Conservation (phyloP, 75 land plant genomes). For the Sequoia sempervirens region DNA sequence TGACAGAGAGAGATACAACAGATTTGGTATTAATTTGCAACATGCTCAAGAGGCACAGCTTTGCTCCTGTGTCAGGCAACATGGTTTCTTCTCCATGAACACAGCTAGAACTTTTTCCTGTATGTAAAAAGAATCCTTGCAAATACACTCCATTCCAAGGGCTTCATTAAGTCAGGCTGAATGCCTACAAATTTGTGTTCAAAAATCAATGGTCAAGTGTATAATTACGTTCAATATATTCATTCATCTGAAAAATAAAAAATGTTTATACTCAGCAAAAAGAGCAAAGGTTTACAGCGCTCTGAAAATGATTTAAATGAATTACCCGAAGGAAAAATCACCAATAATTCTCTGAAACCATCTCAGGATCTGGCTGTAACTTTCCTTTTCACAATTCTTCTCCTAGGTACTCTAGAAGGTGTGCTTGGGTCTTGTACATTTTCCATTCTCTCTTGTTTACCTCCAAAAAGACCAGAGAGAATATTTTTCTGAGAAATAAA, state of each 20-base stretch:
- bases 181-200: not conserved
- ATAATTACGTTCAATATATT: not conserved
- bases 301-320: not conserved
- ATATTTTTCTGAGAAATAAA: slow-evolving; percentile 69
- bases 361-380: slow-evolving; percentile 29
- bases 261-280: slow-evolving; percentile 2
- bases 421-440: slow-evolving; percentile 15
- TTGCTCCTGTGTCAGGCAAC: not conserved
- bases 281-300: not conserved
- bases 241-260: not conserved
- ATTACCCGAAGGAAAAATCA: not conserved
- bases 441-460: slow-evolving; percentile 38
- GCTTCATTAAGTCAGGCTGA: slow-evolving; percentile 2
- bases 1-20: not conserved
- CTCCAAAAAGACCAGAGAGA: slow-evolving; percentile 64
- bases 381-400: slow-evolving; percentile 62
- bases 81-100: not conserved
- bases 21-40: not conserved
- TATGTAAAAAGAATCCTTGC: slow-evolving; percentile 7
- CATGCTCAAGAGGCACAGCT: not conserved
- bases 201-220: slow-evolving; percentile 1
- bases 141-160: not conserved
- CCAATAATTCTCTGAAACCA: not conserved
- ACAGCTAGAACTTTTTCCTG: not conserved
- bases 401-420: slow-evolving; percentile 53